Conservation (phyloP, 202 grass and related monocot species). For the Brachypodium distachyon region DNA sequence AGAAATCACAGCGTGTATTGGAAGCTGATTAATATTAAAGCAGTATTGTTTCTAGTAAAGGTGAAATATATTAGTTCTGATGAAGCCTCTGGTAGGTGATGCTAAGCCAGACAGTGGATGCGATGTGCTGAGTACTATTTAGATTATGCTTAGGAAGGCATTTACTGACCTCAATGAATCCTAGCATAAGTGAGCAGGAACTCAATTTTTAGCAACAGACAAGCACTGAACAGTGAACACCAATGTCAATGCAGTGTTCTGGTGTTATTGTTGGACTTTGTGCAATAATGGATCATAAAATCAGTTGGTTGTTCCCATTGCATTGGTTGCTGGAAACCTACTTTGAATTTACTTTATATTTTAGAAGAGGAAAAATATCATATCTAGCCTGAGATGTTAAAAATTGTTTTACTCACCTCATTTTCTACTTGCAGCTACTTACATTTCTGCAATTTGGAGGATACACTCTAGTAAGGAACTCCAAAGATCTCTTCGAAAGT, state of each 20-base stretch:
- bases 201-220: not conserved
- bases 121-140: not conserved
- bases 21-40: not conserved
- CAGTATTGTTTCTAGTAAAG: not conserved
- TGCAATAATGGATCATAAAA: not conserved
- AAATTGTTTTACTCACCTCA: not conserved
- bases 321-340: not conserved
- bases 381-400: not conserved
- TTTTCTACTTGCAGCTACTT: conserved; percentile 55
- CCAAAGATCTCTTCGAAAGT: conserved; percentile 96
- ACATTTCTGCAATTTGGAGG: conserved; percentile 99
- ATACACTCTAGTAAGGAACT: conserved; percentile 96
- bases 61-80: not conserved
- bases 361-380: not conserved
- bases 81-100: not conserved
- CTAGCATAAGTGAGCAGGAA: not conserved
- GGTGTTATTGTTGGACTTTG: not conserved
- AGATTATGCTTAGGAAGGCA: not conserved
- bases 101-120: not conserved
- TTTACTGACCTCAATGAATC: not conserved
- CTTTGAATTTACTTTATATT: not conserved
- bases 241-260: not conserved
- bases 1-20: not conserved
- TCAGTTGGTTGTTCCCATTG: not conserved
- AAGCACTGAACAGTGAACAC: not conserved